Evolutionary conservation across 768 basidiomycete species (phyloP), one percentile per base, ranked within the genome.

Genomic region (Mycena polygramma): DNA sequence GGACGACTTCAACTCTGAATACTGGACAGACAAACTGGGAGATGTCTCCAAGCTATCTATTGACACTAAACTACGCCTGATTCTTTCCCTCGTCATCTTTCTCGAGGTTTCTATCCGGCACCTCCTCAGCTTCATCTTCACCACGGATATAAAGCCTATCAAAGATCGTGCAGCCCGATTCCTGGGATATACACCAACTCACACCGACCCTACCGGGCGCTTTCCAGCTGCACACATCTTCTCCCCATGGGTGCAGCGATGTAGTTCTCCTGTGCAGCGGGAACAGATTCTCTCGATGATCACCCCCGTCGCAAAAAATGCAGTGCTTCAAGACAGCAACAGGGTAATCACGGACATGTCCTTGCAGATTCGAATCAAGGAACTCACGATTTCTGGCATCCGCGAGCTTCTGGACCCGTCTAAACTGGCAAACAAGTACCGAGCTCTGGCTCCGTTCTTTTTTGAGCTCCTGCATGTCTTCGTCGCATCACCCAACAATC

Each of bases 401-500:
- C 60, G 49, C 15, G 37, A 62, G 20, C n/a, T 52, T 9, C 60
- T 62, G 36, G 36, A 62, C 35, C 60, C 60, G 0, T 51, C 36
- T 7, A 52, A 51, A 41, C 24, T 62, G 60, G 48, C 49, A 1
- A 48, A 24, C 20, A 62, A 39, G 10, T 51, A 51, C 60, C 48
- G 48, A 0, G 60, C 1, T 0, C 13, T 51, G 4, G 60, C 60
- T 4, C 76, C 76, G 0, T 75, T 74, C 49, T 72, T 66, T 4
- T 77, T 64, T 48, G 43, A 37, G 7, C 43, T 75, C 1, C 63
- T 77, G 1, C 17, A 63, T 19, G 68, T 60, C 15, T 76, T 77
- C 49, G 37, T 68, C 1, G 46, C 71, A 8, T 65, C 66, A 30
- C 72, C 76, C 2, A 77, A 77, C 46, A 48, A 62, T 41, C 73